Base-by-base conservation (phyloP, 2,329 filamentous ascomycete genomes). In the Pseudogymnoascus sp. region DNA sequence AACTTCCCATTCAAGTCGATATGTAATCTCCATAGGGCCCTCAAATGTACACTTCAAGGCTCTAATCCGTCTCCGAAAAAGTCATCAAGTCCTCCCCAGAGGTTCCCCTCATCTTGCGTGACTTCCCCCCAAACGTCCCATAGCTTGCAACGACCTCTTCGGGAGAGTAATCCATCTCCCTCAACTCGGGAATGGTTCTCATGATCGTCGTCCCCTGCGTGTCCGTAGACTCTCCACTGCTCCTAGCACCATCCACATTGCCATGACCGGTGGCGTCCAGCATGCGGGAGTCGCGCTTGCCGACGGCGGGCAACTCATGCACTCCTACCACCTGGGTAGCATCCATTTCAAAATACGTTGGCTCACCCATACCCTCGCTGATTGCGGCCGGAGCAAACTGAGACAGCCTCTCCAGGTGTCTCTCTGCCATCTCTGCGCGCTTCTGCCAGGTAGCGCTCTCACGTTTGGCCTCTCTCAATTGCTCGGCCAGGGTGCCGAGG, bases 381-480 rank as follows among this genome's bases (percentile, higher is more conserved):
- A 37, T 24, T 0, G 31, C 13, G 0, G 36, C 33, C 1, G 10
- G 15, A 4, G n/a, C 17, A 24, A 58, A 24, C 33, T 61, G 17
- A 7, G 50, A 62, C 2, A 70, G 54, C 3, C 78, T 75, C 3
- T 75, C 74, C 15, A 85, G 68, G 58, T 79, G 75, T 63, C 73
- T 76, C 72, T 87, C 84, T 0, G 83, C 83, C 3, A 76, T 74
- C 66, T 83, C 77, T 0, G 84, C 84, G 33, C 82, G 74, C 33
- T 75, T 76, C 64, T 75, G 79, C 84, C 84, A 87, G 64, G 73
- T 75, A 31, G 72, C 67, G 35, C 74, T 69, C 54, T 82, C 79
- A 35, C 72, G 69, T 59, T 74, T 76, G 3, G 75, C 70, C 17
- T 73, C 71, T 17, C 77, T 71, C 47, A 86, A 67, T 65, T 81